Percentiles rank a stretch among this genome's conserved stretches.
Evolutionary conservation across 2,329 filamentous ascomycete species (phyloP).

Genomic region (Diaporthe caulivora): DNA sequence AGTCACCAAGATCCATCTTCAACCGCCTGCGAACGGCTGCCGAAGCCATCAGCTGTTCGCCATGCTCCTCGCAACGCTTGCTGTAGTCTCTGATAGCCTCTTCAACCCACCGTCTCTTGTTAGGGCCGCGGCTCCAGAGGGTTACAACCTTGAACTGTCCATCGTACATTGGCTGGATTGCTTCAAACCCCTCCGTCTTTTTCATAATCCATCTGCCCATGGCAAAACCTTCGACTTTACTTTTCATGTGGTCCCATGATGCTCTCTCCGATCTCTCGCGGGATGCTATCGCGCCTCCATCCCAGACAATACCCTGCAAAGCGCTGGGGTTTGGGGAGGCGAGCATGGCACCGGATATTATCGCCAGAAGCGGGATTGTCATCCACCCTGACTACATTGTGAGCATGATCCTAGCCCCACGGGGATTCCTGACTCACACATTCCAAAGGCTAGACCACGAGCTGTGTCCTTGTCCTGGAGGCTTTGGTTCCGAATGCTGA

Average conservation of each 20-base stretch:
- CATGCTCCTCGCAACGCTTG: neutral
- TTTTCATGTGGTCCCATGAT: constrained; percentile 42
- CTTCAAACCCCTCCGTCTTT: constrained; percentile 43
- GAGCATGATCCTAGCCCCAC: neutral
- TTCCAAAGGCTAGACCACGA: constrained; percentile 49
- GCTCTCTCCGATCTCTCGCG: constrained; percentile 42
- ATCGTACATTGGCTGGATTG: constrained; percentile 41
- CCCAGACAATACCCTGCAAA: constrained; percentile 48
- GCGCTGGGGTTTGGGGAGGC: constrained; percentile 48
- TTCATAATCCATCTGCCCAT: constrained; percentile 34
- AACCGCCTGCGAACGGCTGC: neutral
- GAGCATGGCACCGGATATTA: constrained; percentile 49
- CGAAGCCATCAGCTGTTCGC: neutral
- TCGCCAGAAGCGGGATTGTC: constrained; percentile 50
- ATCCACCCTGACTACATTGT: constrained; percentile 47
- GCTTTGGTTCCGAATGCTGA: constrained; percentile 45
- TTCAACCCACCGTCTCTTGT: constrained; percentile 34
- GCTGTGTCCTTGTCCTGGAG: constrained; percentile 49
- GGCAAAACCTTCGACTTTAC: constrained; percentile 33
- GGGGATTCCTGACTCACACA: constrained; percentile 45
- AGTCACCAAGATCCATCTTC: constrained; percentile 1
- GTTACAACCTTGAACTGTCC: constrained; percentile 44
- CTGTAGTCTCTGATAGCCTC: constrained; percentile 30
- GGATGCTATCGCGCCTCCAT: constrained; percentile 42
- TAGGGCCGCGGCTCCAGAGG: constrained; percentile 48